phyloP scores from a whole-genome alignment of 257 asterid species.

The Lavandula angustifolia region DNA sequence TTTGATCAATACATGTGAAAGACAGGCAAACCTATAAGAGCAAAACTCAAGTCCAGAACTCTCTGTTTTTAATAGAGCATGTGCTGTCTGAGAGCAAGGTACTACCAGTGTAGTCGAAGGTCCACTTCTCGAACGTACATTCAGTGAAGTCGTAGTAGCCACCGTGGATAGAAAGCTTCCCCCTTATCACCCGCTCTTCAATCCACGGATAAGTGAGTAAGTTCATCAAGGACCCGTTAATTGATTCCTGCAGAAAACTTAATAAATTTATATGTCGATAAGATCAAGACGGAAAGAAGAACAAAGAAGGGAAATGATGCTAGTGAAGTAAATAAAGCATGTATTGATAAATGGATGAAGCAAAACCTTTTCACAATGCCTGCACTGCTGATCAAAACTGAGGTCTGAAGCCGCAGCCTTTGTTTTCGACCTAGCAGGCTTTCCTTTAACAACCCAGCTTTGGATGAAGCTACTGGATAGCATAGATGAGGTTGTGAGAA shows the following conservation, averaged over 20 bases:
- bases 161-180: conserved; percentile 73
- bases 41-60: conserved; percentile 69
- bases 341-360: background rate
- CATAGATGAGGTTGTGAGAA: conserved; percentile 31
- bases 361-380: conserved; percentile 89
- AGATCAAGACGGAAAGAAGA: background rate
- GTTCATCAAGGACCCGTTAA: conserved; percentile 72
- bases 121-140: conserved; percentile 93
- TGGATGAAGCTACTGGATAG: conserved; percentile 72
- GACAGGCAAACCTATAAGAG: conserved; percentile 15
- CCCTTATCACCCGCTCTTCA: conserved; percentile 64
- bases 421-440: conserved; percentile 67
- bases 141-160: conserved; percentile 89
- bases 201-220: conserved; percentile 86
- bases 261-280: background rate
- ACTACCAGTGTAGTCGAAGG: conserved; percentile 52
- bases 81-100: conserved; percentile 33
- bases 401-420: conserved; percentile 77
- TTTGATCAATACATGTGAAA: conserved; percentile 1
- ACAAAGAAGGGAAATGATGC: background rate
- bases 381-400: conserved; percentile 83
- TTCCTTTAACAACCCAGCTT: conserved; percentile 81
- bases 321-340: no score
- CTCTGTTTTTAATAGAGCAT: conserved; percentile 54
- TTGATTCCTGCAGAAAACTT: conserved; percentile 63